Evolutionary conservation across 495 filamentous ascomycete genomes (phyloP).

Genomic region (Beverwykella pulmonaria): DNA sequence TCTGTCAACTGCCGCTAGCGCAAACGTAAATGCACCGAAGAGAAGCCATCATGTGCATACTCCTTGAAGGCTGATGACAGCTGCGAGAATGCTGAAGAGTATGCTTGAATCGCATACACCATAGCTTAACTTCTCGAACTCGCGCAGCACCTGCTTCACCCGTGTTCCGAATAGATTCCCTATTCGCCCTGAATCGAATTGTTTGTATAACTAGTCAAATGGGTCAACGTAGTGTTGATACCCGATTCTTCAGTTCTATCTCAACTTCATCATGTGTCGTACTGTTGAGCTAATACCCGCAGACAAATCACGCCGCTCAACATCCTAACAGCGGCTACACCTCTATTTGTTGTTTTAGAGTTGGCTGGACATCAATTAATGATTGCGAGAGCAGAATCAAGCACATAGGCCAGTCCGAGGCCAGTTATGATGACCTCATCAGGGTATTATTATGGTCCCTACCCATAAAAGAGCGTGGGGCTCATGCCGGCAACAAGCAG

Average conservation of each 20-base stretch:
- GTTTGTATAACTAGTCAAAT: background rate
- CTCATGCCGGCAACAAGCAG: background rate
- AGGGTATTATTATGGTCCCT: background rate
- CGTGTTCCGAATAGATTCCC: background rate
- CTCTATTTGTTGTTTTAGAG: too few relatives aligned
- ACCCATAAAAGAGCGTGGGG: background rate
- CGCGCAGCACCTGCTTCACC: too few relatives aligned
- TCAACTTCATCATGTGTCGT: background rate
- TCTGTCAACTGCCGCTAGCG: constrained; percentile 7
- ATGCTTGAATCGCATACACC: background rate
- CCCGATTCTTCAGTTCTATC: background rate
- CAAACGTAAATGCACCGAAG: constrained; percentile 24
- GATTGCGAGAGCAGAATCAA: too few relatives aligned
- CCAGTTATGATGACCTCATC: background rate
- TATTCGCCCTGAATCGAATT: background rate
- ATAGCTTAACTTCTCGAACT: background rate
- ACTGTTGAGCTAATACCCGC: background rate
- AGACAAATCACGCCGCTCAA: background rate
- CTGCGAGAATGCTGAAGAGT: constrained; percentile 17
- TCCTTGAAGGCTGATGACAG: constrained; percentile 25
- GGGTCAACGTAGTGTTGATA: background rate
- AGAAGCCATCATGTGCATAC: constrained; percentile 21
- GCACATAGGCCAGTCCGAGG: too few relatives aligned
- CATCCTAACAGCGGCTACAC: too few relatives aligned
- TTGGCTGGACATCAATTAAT: too few relatives aligned